phyloP scores from a whole-genome alignment of 2,329 filamentous ascomycete genomes.

The Hymenoscyphus scutula region DNA sequence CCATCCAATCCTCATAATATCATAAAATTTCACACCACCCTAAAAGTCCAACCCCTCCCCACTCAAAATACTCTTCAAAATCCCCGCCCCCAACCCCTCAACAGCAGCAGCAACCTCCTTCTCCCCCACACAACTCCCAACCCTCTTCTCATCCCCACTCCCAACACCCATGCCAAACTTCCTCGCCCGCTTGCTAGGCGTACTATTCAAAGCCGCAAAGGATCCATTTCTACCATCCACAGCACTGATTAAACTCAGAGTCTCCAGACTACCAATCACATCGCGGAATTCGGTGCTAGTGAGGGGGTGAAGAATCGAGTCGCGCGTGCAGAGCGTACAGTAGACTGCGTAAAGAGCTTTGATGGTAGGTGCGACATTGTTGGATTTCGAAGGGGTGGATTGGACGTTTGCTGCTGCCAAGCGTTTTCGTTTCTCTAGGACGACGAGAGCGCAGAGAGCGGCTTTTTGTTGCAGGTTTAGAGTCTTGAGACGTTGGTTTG shows the following conservation, averaged over 20 bases:
- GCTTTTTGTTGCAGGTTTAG: slow-evolving; percentile 97
- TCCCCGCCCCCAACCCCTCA: slow-evolving; percentile 59
- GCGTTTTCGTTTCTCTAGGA: slow-evolving; percentile 75
- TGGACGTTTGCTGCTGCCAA: slow-evolving; percentile 45
- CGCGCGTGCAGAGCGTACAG: slow-evolving; percentile 74
- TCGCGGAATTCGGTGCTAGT: slow-evolving; percentile 93
- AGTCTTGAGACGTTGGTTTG: slow-evolving; percentile 76
- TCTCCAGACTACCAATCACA: slow-evolving; percentile 85
- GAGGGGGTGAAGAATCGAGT: slow-evolving; percentile 85
- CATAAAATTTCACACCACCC: neutral
- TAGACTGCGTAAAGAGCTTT: slow-evolving; percentile 85
- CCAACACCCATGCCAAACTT: slow-evolving; percentile 48
- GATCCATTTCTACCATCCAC: slow-evolving; percentile 69
- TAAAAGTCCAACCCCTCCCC: slow-evolving; percentile 38
- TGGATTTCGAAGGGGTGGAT: slow-evolving; percentile 60
- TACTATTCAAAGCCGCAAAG: slow-evolving; percentile 57
- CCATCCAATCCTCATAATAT: neutral
- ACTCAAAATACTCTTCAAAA: slow-evolving; percentile 60
- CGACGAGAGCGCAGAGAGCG: slow-evolving; percentile 82
- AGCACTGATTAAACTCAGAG: slow-evolving; percentile 72
- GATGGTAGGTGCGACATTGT: slow-evolving; percentile 69
- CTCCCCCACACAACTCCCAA: slow-evolving; percentile 77
- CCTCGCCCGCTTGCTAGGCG: slow-evolving; percentile 68
- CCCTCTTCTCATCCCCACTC: slow-evolving; percentile 68
- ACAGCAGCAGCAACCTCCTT: slow-evolving; percentile 73